Evolutionary conservation across 441 rosid genomes (phyloP), one percentile per base, ranked within the genome.

Genomic region (Bruguiera hainesii): DNA sequence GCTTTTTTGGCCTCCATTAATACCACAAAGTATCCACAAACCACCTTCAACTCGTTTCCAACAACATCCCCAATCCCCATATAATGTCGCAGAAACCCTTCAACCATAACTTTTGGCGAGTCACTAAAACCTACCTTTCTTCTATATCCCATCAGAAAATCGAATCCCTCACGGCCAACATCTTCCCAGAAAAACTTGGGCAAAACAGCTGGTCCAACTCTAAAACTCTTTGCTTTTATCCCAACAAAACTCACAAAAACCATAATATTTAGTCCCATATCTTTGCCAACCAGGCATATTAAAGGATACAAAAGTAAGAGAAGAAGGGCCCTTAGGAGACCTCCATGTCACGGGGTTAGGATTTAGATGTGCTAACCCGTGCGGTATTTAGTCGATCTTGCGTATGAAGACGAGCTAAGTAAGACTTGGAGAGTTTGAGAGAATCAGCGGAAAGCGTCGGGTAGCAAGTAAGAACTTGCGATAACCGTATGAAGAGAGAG

Each of bases 281-380:
- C 87, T 35, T 77, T 80, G 31, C 85, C 69, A 20, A 76, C 72
- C 16, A 83, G 55, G 31, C 73, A 74, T 48, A 86, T 31, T 3
- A 84, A 52, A 37, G 89, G 95, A 69, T 85, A 84, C 3, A 75
- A 66, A 39, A 83, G 66, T 23, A 80, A 62, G 7, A 90, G 87
- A 31, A 83, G 7, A 7, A 87, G 64, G 26, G 89, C 88, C 77
- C 92, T 74, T 1, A 86, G 28, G 21, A 70, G 60, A 57, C 95
- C 77, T 49, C 26, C 20, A 20, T 20, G 20, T 20, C 20, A 20
- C 20, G 20, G 20, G 20, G 20, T 20, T 20, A 20, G 20, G 20
- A 20, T 20, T 20, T 20, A 20, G 20, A 20, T 20, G 20, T 20
- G 20, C 20, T 20, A 20, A 20, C 20, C 20, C 20, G 20, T 20